Evolutionary conservation across 108 stramenopile genomes (phyloP).

Genomic region (Pseudonitzschia pungens): DNA sequence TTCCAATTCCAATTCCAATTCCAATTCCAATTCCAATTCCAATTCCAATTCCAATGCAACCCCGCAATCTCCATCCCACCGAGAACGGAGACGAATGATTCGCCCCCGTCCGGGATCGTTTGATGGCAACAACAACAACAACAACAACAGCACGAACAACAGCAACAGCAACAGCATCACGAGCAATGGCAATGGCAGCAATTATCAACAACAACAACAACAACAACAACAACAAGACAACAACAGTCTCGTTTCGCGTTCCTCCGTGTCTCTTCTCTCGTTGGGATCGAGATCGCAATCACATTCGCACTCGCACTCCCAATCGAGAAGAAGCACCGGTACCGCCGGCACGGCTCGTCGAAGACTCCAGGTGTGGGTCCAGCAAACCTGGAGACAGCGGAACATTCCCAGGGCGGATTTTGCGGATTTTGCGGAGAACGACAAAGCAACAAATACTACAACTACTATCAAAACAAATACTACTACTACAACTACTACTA

Average conservation of each 20-base stretch:
- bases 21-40: no score
- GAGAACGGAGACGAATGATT: no score
- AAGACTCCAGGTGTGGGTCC: conserved; percentile 8
- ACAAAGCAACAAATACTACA: not conserved
- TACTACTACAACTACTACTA: not conserved
- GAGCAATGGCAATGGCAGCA: not conserved
- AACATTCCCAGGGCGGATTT: not conserved
- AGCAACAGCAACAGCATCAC: not conserved
- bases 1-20: no score
- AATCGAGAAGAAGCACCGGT: not conserved
- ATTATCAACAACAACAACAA: not conserved
- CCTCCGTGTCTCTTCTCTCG: not conserved
- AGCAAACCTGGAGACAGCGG: conserved; percentile 6
- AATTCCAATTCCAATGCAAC: no score
- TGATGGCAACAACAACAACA: not conserved
- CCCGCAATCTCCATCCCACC: no score
- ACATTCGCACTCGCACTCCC: not conserved
- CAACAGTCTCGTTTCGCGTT: not conserved
- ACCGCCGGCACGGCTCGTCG: not conserved
- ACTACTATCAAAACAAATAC: not conserved
- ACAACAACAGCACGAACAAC: not conserved
- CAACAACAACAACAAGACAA: not conserved
- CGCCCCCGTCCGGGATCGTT: no score
- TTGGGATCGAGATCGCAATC: not conserved
- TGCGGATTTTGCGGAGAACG: not conserved